Conservation (phyloP, 2,329 filamentous ascomycete species). For the Aspergillus sp. region DNA sequence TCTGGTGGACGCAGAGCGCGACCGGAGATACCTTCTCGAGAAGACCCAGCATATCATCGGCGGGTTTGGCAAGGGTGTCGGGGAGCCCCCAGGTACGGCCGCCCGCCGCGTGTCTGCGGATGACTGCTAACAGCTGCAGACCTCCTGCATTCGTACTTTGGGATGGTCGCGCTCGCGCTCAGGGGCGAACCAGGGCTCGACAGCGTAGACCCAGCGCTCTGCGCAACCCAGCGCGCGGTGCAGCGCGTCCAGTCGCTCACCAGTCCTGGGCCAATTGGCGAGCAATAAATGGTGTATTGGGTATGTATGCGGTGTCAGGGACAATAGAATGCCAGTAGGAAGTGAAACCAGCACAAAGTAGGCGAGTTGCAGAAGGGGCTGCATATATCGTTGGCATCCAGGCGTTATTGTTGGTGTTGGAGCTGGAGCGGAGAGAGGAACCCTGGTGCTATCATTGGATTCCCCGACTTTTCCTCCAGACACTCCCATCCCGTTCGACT, state of each 20-base stretch:
- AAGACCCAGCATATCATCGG: constrained; percentile 81
- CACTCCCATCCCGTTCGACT: no score
- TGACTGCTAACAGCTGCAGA: constrained; percentile 40
- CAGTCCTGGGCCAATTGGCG: no score
- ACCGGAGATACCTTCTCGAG: constrained; percentile 70
- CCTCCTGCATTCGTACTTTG: constrained; percentile 83
- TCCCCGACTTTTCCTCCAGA: no score
- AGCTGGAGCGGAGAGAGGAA: no score
- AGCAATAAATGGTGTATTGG: no score
- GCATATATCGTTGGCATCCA: no score
- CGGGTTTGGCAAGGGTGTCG: constrained; percentile 66
- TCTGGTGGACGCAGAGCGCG: constrained; percentile 50
- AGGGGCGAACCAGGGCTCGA: constrained; percentile 62
- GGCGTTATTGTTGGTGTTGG: no score
- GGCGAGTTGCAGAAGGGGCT: no score
- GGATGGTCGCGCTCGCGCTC: constrained; percentile 67
- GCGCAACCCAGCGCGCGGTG: constrained; percentile 51
- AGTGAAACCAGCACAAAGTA: no score
- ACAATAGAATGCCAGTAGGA: no score
- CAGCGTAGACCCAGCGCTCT: constrained; percentile 63
- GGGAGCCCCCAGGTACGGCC: constrained; percentile 54
- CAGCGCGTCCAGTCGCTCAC: constrained; percentile 31
- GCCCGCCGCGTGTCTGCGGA: constrained; percentile 1
- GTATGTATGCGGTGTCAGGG: neutral
- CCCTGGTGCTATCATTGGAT: no score